These are phyloP conservation scores for Fraxinus sp. DNA, from an alignment of 305 asterid genomes.

Conservation along the genomic window DNA sequence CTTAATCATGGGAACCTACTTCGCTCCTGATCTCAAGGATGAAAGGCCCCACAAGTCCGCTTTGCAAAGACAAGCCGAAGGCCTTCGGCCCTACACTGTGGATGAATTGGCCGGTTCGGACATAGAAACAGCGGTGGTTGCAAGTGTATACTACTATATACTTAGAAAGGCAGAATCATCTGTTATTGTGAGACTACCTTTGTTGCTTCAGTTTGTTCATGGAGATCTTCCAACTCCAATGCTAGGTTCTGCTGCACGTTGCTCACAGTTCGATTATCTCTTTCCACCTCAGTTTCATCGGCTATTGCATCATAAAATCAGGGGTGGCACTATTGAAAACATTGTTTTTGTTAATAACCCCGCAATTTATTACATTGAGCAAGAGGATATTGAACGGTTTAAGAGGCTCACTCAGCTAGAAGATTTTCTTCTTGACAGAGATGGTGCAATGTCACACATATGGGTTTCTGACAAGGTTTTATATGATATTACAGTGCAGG, in stretches of 20 bases:
- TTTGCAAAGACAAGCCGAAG: constrained; percentile 47
- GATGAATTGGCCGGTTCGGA: constrained; percentile 45
- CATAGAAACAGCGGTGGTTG: constrained; percentile 39
- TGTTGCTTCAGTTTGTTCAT: constrained; percentile 44
- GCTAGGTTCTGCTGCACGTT: constrained; percentile 20
- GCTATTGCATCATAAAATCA: constrained; percentile 21
- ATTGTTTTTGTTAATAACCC: constrained; percentile 52
- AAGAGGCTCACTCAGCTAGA: constrained; percentile 54
- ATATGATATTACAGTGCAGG: constrained; percentile 18
- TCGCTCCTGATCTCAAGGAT: constrained; percentile 56
- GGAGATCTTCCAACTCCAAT: constrained; percentile 42
- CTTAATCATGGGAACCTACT: constrained; percentile 56
- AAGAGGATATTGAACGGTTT: constrained; percentile 43
- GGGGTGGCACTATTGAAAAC: constrained; percentile 37
- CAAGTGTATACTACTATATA: constrained; percentile 56
- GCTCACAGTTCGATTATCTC: constrained; percentile 48
- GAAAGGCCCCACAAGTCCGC: constrained; percentile 41
- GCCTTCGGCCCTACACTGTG: constrained; percentile 35
- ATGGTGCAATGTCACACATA: constrained; percentile 26
- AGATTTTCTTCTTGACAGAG: constrained; percentile 39
- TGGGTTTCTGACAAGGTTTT: constrained; percentile 23
- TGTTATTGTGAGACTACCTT: constrained; percentile 38
- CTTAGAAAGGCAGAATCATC: constrained; percentile 50
- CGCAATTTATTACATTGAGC: constrained; percentile 30
- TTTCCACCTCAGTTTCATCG: constrained; percentile 56